Conservation (phyloP, 2,329 filamentous ascomycete species). For the Hypoxylon sp. region DNA sequence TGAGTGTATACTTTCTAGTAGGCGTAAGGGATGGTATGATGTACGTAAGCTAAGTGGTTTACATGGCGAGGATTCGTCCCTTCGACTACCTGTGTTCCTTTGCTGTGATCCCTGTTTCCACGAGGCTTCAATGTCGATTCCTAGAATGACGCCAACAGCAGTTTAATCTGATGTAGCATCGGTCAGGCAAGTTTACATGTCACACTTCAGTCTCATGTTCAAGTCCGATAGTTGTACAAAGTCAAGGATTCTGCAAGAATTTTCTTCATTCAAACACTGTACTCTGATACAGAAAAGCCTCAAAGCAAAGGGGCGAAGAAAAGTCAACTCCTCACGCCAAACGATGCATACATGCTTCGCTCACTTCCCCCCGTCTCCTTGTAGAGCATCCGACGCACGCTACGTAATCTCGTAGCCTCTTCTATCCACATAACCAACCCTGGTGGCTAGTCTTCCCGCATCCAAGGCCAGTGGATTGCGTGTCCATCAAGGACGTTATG, state of each 20-base stretch:
- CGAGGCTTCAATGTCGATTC: too few relatives aligned
- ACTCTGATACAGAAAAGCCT: background rate
- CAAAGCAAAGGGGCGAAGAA: background rate
- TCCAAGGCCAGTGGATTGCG: slow-evolving; percentile 1
- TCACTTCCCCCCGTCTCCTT: background rate
- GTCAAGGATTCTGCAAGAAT: too few relatives aligned
- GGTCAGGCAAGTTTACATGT: background rate
- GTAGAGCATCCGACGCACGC: slow-evolving; percentile 2
- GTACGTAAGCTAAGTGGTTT: too few relatives aligned
- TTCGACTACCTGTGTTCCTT: too few relatives aligned
- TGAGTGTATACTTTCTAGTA: too few relatives aligned
- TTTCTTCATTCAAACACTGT: background rate
- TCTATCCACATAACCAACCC: background rate
- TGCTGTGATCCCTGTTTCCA: too few relatives aligned
- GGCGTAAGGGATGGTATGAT: too few relatives aligned
- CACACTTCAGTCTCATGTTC: background rate
- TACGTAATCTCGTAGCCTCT: background rate
- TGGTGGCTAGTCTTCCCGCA: background rate
- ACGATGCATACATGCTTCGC: slow-evolving; percentile 7
- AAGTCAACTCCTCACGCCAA: background rate
- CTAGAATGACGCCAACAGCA: too few relatives aligned
- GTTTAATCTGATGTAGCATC: too few relatives aligned
- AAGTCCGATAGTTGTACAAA: background rate
- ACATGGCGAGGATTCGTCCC: too few relatives aligned
- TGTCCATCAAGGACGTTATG: slow-evolving; percentile 29